Base-by-base conservation (phyloP, 2,329 filamentous ascomycete species). In the Hymenotorrendiella dingleyae region DNA sequence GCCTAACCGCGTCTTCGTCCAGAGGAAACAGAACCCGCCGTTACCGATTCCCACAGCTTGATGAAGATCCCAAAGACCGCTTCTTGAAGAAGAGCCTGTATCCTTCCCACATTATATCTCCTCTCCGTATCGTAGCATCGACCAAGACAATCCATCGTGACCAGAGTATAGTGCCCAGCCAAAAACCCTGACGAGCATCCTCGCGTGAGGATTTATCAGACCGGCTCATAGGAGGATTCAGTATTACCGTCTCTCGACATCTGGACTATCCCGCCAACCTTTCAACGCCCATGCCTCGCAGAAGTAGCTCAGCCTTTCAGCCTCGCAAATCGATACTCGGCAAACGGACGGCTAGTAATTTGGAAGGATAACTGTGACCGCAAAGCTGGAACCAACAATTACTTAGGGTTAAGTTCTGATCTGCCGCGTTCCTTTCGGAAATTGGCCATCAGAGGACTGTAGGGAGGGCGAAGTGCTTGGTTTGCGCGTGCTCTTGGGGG, bases 341-440 rank as follows among this genome's bases (percentile, higher is more conserved):
- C 51, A 48, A 48, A 43, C 39, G 46, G 46, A 53, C 45, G 61
- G 67, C 66, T 89, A 89, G 63, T 90, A 79, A 73, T 74, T 70
- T 71, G 69, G 67, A 74, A 68, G 74, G 67, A 80, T 80, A 80
- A 84, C 82, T 76, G 69, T 71, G 65, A 73, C 72, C 78, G 79
- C 80, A 85, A 89, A 60, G 74, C 84, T 86, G 61, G 79, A 81
- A 86, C 85, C 84, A 80, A 71, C 65, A 62, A 70, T 67, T 70
- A 71, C 76, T 85, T 95, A 95, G 90, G 90, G 90, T 94, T 95
- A 94, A 90, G 86, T 90, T 90, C 86, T 87, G 81, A 83, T 36
- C 67, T 70, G 67, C 70, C 71, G 72, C 78, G 73, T 79, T 78
- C 76, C 74, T 78, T 72, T 62, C 72, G 76, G 77, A 83, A 82